Evolutionary conservation across 1,284 basidiomycete species (phyloP).

Genomic region (Melampsora larici-populina): DNA sequence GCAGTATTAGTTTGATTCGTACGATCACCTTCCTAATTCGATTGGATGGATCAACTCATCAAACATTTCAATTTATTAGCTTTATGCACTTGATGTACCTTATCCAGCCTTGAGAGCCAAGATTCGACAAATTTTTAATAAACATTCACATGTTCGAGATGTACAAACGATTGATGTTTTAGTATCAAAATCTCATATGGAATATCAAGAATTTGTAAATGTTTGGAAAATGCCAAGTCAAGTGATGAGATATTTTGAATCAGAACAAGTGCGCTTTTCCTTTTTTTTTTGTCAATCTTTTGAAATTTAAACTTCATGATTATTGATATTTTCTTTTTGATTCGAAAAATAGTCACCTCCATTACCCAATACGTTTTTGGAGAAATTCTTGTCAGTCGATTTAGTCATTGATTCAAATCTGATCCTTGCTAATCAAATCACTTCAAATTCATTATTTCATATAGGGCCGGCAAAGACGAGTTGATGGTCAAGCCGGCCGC

Average conservation of each 20-base stretch:
- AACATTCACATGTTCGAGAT: conserved; percentile 78
- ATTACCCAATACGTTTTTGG: conserved; percentile 39
- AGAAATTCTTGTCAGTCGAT: conserved; percentile 37
- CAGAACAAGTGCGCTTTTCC: conserved; percentile 14
- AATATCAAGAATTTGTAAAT: conserved; percentile 67
- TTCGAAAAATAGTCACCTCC: conserved; percentile 21
- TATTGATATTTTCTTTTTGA: neutral
- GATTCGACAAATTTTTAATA: conserved; percentile 83
- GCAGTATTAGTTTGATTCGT: conserved; percentile 46
- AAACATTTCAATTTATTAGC: conserved; percentile 54
- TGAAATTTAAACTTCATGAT: neutral
- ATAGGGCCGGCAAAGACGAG: conserved; percentile 37
- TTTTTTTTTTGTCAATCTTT: neutral
- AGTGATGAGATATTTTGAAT: conserved; percentile 42
- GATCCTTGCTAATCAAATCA: neutral
- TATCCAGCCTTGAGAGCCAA: conserved; percentile 76
- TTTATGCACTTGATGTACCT: conserved; percentile 81
- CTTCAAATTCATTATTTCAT: neutral
- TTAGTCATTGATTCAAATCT: neutral
- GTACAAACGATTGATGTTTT: conserved; percentile 79
- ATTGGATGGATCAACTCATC: neutral
- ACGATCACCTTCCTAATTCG: neutral
- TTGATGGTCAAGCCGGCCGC: conserved; percentile 21
- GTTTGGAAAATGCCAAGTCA: conserved; percentile 43
- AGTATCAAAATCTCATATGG: conserved; percentile 77